Evolutionary conservation across 1,139 yeast species (phyloP).

Genomic region (Pichia sp.): DNA sequence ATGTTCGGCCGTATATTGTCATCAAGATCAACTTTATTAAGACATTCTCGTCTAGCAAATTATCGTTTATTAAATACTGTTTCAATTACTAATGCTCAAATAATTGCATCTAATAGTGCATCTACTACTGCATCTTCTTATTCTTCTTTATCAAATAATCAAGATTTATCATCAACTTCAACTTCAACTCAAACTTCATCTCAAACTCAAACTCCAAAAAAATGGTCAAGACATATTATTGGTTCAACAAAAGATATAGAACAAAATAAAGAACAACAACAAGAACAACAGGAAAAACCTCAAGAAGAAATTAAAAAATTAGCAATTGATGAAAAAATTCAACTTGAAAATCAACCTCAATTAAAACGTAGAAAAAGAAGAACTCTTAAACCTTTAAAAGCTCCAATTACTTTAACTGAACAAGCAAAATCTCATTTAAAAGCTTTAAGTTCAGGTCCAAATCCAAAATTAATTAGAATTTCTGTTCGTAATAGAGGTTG

Average conservation of each 20-base stretch:
- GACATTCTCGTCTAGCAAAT: neutral
- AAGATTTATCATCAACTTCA: neutral
- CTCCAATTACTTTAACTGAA: constrained; percentile 73
- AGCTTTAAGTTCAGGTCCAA: constrained; percentile 66
- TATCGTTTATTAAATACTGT: constrained; percentile 3
- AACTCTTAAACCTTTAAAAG: constrained; percentile 75
- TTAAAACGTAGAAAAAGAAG: constrained; percentile 50
- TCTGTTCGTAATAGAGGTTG: constrained; percentile 97
- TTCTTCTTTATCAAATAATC: neutral
- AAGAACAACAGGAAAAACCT: neutral
- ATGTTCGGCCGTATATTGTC: neutral
- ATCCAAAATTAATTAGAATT: constrained; percentile 81
- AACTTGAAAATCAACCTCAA: constrained; percentile 1
- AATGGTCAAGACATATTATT: constrained; percentile 26
- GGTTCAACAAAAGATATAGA: constrained; percentile 8
- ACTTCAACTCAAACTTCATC: neutral
- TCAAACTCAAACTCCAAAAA: constrained; percentile 6
- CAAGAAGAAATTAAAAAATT: neutral
- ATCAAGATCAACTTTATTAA: neutral
- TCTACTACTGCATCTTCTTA: neutral
- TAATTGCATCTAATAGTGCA: too few species aligned
- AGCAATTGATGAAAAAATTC: neutral
- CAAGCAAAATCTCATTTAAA: constrained; percentile 67
- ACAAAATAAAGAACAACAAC: neutral
- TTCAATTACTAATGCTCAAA: too few species aligned